phyloP scores from a whole-genome alignment of 1,139 yeast genomes.

The Spathaspora sp. region DNA sequence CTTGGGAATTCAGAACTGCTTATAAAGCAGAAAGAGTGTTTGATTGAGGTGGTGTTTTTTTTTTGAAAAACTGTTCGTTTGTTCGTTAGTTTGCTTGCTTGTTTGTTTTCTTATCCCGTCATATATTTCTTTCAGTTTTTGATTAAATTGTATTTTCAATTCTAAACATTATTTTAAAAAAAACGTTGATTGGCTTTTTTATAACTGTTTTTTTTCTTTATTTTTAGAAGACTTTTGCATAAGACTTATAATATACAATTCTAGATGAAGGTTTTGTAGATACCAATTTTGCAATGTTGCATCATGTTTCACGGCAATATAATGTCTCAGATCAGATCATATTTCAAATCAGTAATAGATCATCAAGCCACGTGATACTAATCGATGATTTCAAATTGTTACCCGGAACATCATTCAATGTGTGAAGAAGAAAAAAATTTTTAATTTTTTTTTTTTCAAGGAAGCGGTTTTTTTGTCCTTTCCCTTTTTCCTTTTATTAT shows the following conservation, averaged over 20 bases:
- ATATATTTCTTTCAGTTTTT: conserved; percentile 1
- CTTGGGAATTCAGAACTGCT: conserved; percentile 34
- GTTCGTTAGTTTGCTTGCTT: not conserved
- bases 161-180: not conserved
- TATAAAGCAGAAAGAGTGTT: conserved; percentile 29
- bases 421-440: conserved; percentile 1
- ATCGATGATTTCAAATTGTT: not conserved
- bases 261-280: not conserved
- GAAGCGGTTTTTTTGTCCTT: conserved; percentile 3
- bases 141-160: not conserved
- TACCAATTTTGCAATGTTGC: not conserved
- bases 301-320: no score
- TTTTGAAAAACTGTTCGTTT: not conserved
- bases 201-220: not conserved
- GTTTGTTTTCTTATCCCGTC: not conserved
- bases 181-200: conserved; percentile 3
- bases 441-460: not conserved
- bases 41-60: conserved; percentile 15
- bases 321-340: no score
- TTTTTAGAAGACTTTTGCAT: not conserved
- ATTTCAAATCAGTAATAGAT: not conserved
- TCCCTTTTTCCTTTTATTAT: conserved; percentile 1
- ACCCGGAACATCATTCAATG: conserved; percentile 1
- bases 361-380: not conserved
- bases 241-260: not conserved